These are phyloP conservation scores for Plasmodium coatneyi DNA, from an alignment of 169 alveolate genomes.

Conservation along the genomic window DNA sequence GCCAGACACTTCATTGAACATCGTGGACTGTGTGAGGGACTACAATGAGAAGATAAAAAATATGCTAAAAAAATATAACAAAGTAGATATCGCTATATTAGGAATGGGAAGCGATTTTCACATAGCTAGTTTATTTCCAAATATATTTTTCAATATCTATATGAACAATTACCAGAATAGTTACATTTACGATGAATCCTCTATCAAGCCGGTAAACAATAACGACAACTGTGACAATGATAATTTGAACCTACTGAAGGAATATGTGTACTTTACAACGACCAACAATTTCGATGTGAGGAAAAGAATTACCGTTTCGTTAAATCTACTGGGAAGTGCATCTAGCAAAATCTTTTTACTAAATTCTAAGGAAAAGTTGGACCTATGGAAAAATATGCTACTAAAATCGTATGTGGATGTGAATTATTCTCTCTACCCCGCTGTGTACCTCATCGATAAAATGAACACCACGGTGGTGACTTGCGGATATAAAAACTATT, in stretches of 20 bases:
- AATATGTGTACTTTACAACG: constrained; percentile 66
- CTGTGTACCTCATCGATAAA: constrained; percentile 37
- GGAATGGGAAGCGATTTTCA: constrained; percentile 74
- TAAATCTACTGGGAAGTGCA: constrained; percentile 76
- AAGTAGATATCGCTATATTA: constrained; percentile 59
- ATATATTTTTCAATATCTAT: constrained; percentile 36
- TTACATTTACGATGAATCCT: constrained; percentile 42
- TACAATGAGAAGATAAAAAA: constrained; percentile 55
- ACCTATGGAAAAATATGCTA: constrained; percentile 76
- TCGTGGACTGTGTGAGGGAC: constrained; percentile 45
- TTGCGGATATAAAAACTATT: constrained; percentile 58
- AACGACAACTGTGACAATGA: constrained; percentile 17
- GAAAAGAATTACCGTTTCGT: constrained; percentile 80
- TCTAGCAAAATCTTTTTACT: constrained; percentile 70
- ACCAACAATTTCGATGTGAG: constrained; percentile 76
- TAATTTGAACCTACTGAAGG: constrained; percentile 33
- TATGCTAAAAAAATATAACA: constrained; percentile 27
- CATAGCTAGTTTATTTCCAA: constrained; percentile 52
- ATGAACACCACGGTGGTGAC: constrained; percentile 44
- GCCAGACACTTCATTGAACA: constrained; percentile 40
- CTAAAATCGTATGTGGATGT: constrained; percentile 36
- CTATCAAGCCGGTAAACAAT: background rate
- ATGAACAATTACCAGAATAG: constrained; percentile 56
- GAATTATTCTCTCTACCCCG: constrained; percentile 50
- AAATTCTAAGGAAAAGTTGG: constrained; percentile 78